Evolutionary conservation across 768 basidiomycete genomes (phyloP).

Genomic region (Guyanaporus albipodus): DNA sequence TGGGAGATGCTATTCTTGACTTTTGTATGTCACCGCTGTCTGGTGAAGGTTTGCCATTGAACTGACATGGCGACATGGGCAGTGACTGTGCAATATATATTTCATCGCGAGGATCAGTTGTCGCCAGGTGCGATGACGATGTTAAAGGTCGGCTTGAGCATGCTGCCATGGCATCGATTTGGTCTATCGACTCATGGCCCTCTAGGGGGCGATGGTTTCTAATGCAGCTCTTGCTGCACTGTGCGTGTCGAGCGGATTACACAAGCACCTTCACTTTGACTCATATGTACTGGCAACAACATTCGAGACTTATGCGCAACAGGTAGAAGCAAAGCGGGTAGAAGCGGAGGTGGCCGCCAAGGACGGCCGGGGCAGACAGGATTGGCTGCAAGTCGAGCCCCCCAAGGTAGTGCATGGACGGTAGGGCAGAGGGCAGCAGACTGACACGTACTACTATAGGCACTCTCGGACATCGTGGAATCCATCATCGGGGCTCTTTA

Average conservation of each 20-base stretch:
- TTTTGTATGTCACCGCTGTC: constrained; percentile 50
- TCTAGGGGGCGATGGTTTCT: constrained; percentile 80
- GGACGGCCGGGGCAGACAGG: constrained; percentile 56
- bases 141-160: constrained; percentile 53
- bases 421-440: background rate
- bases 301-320: constrained; percentile 51
- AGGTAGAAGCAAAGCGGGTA: constrained; percentile 44
- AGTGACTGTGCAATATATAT: constrained; percentile 78
- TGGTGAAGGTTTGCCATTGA: background rate
- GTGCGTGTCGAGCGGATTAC: constrained; percentile 65
- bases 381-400: constrained; percentile 72
- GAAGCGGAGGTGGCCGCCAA: constrained; percentile 51
- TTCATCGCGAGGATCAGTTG: constrained; percentile 54
- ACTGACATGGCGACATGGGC: constrained; percentile 7
- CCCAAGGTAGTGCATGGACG: constrained; percentile 56
- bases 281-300: constrained; percentile 47
- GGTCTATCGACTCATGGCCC: background rate
- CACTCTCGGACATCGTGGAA: constrained; percentile 76
- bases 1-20: constrained; percentile 84
- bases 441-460: constrained; percentile 42
- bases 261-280: constrained; percentile 57
- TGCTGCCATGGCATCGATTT: background rate
- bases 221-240: constrained; percentile 74
- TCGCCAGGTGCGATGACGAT: constrained; percentile 76
- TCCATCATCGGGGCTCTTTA: constrained; percentile 76